These are phyloP conservation scores for Pestalotiopsis sp. DNA, from an alignment of 2,329 filamentous ascomycete genomes.

Conservation along the genomic window DNA sequence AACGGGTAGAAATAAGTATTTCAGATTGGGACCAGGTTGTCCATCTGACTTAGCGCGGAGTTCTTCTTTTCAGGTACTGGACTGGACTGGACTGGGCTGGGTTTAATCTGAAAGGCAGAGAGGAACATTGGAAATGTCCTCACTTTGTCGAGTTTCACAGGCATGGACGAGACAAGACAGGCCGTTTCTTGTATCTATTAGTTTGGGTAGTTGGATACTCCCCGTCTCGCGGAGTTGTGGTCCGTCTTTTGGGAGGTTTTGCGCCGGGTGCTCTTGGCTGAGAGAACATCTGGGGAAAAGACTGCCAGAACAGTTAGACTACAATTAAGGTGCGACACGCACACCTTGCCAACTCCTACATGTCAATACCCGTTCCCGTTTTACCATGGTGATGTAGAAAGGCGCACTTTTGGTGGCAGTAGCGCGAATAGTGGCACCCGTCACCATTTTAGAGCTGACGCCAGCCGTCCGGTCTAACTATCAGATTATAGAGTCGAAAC, in stretches of 20 bases:
- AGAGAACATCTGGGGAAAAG: not conserved
- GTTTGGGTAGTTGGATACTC: conserved; percentile 14
- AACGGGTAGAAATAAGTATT: conserved; percentile 1
- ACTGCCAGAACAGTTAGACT: not conserved
- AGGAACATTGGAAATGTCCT: not conserved
- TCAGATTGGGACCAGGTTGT: conserved; percentile 3
- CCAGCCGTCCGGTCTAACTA: not conserved
- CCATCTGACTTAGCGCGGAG: conserved; percentile 9
- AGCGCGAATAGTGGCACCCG: not conserved
- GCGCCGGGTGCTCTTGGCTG: not conserved
- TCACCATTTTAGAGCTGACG: not conserved
- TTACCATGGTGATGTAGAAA: not conserved
- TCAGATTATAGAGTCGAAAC: not conserved
- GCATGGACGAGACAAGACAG: not conserved
- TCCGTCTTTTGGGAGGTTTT: not conserved
- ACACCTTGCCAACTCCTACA: conserved; percentile 14
- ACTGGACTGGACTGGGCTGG: not conserved
- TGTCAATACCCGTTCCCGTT: not conserved
- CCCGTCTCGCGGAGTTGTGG: conserved; percentile 10
- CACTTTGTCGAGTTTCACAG: not conserved
- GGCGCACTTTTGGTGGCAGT: not conserved
- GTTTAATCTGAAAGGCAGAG: not conserved
- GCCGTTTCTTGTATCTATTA: conserved; percentile 9
- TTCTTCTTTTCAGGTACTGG: conserved; percentile 3
- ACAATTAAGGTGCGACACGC: conserved; percentile 14